Evolutionary conservation across 805 yeast genomes (phyloP).

Genomic region (Tanozyma kutaoensis): DNA sequence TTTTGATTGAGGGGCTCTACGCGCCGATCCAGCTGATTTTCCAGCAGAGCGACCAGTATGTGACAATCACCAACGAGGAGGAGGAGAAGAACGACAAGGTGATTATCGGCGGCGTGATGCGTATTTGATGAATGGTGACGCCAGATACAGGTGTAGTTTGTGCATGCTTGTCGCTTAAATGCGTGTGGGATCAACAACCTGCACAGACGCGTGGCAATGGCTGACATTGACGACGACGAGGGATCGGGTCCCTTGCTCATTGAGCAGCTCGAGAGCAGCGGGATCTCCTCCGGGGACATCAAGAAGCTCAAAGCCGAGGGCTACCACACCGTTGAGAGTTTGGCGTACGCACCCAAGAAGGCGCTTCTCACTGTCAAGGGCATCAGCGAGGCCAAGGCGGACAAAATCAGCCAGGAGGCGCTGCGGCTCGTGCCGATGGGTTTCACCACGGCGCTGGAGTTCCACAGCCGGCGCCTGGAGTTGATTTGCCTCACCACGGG

Average conservation of each 20-base stretch:
- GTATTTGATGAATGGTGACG: too few species aligned
- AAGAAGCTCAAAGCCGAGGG: conserved; percentile 75
- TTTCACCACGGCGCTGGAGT: conserved; percentile 92
- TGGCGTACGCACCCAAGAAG: conserved; percentile 88
- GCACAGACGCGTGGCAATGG: too few species aligned
- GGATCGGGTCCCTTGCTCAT: conserved; percentile 45
- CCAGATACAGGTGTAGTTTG: too few species aligned
- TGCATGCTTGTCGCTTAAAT: too few species aligned
- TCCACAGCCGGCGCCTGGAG: conserved; percentile 80
- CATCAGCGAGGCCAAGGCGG: conserved; percentile 92
- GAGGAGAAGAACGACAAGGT: conserved; percentile 12
- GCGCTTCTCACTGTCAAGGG: conserved; percentile 71
- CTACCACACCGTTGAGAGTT: conserved; percentile 77
- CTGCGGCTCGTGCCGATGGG: conserved; percentile 87
- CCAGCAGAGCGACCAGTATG: conserved; percentile 9
- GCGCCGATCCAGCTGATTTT: conserved; percentile 12
- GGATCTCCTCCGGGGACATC: conserved; percentile 69
- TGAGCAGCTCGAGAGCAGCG: conserved; percentile 59
- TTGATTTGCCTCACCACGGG: conserved; percentile 92
- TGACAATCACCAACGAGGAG: conserved; percentile 8
- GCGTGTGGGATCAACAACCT: too few species aligned
- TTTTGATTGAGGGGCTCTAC: conserved; percentile 12
- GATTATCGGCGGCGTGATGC: conserved; percentile 13
- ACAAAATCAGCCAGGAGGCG: conserved; percentile 69
- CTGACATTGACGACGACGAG: conserved; percentile 43